Percentiles rank a stretch among this genome's conserved stretches.
Evolutionary conservation across 2,329 filamentous ascomycete species (phyloP).

Genomic region (Neospermospora avenae): DNA sequence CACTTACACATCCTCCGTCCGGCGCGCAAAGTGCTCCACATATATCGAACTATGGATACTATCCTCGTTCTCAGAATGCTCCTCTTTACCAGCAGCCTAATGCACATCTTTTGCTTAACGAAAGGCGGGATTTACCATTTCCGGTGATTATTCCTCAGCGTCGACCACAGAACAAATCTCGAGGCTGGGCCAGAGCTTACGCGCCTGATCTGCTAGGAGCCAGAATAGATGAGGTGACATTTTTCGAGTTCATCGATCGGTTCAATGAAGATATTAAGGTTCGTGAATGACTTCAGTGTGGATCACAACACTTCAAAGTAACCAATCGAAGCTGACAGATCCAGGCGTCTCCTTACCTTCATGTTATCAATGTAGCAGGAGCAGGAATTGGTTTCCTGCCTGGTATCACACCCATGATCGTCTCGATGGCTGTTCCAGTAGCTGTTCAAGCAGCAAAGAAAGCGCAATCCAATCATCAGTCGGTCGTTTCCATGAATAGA

Average conservation of each 20-base stretch:
- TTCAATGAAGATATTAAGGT: not conserved
- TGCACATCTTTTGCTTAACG: not conserved
- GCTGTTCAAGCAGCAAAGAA: not conserved
- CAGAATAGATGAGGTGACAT: not conserved
- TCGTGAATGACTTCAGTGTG: too few species aligned
- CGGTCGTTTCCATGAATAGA: too few species aligned
- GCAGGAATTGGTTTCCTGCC: not conserved
- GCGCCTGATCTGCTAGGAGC: not conserved
- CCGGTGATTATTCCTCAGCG: not conserved
- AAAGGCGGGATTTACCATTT: not conserved
- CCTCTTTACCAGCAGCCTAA: not conserved
- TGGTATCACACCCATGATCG: not conserved
- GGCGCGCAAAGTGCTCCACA: not conserved
- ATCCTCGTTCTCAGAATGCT: not conserved
- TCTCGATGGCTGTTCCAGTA: not conserved
- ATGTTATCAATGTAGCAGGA: not conserved
- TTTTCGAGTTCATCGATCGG: not conserved
- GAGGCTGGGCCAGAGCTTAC: not conserved
- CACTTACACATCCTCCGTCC: not conserved
- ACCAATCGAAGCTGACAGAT: not conserved
- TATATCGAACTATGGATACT: not conserved
- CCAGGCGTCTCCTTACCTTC: not conserved
- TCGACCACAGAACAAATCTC: not conserved
- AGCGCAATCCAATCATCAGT: not conserved
- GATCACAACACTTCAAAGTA: too few species aligned